Evolutionary conservation across 768 basidiomycete genomes (phyloP), one percentile per base, ranked within the genome.

Genomic region (Gymnopilus junonius): DNA sequence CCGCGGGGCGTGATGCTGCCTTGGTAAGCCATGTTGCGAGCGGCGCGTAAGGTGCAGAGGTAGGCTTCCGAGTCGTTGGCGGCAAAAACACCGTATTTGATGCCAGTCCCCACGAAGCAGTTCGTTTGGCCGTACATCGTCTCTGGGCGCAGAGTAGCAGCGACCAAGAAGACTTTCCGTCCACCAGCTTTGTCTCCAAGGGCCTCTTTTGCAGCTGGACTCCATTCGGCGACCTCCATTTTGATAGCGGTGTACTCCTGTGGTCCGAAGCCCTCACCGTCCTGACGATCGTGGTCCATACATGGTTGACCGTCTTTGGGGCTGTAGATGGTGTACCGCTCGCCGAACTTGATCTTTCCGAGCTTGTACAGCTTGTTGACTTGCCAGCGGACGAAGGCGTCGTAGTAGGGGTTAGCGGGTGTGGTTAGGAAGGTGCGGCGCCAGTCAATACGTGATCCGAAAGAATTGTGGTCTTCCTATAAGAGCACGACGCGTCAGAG

Each of bases 91-190:
- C 95, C 95, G 73, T 99, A 99, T 66, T 93, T 94, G 79, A 99
- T 88, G 43, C 82, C 76, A 0, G 94, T 87, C 39, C 95, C 94
- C 56, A 99, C 95, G 74, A 95, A 99, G 76, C 95, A 95, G 75
- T 99, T 99, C 2, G 96, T 99, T 78, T 99, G 96, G 23, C 97
- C 97, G 74, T 98, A 94, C 97, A 98, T 97, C 0, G 97, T 99
- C 78, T 99, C 97, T 0, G 97, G 94, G 43, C 97, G 86, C 61
- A 99, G 81, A 2, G 97, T 98, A 20, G 97, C 97, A 48, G 97
- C 95, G n/a, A 97, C 94, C 71, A 99, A 79, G 77, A 82, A 97
- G 1, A 97, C 91, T 70, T 90, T 93, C 67, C 93, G 87, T 15
- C 87, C 89, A 8, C 89, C 90, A 23, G 91, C 82, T 65, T 91